These are phyloP conservation scores for Plasmodium cynomolgi DNA, from an alignment of 169 alveolate species.

Conservation along the genomic window DNA sequence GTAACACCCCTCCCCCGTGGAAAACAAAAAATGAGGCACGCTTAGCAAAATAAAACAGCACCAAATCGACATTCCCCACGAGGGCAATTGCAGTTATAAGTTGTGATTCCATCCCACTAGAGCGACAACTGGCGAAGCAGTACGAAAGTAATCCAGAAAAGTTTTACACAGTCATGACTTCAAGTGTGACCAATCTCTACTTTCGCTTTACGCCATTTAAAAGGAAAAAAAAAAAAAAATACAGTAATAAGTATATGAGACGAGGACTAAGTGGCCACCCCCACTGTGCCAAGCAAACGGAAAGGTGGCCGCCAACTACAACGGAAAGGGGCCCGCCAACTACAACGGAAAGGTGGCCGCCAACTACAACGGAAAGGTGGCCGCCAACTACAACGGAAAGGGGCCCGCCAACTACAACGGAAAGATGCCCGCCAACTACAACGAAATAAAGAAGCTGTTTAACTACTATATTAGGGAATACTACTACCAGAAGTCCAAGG, in stretches of 20 bases:
- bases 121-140: no score
- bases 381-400: slow-evolving; percentile 38
- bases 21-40: not conserved
- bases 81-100: no score
- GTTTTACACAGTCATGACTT: not conserved
- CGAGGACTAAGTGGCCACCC: not conserved
- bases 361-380: slow-evolving; percentile 10
- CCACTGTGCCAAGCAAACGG: not conserved
- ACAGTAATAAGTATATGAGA: not conserved
- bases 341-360: slow-evolving; percentile 69
- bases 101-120: no score
- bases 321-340: slow-evolving; percentile 37
- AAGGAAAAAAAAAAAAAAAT: not conserved
- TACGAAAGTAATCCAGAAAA: not conserved
- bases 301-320: slow-evolving; percentile 30
- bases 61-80: no score
- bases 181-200: not conserved
- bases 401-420: slow-evolving; percentile 26
- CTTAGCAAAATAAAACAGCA: no score
- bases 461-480: slow-evolving; percentile 75
- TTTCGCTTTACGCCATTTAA: not conserved
- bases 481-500: slow-evolving; percentile 74
- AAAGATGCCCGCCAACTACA: slow-evolving; percentile 55
- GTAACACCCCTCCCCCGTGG: not conserved
- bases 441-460: slow-evolving; percentile 63